Percentiles rank a stretch among this genome's conserved stretches.
Evolutionary conservation across 2,329 filamentous ascomycete genomes (phyloP).

Genomic region (Sarocladium brachiariae): DNA sequence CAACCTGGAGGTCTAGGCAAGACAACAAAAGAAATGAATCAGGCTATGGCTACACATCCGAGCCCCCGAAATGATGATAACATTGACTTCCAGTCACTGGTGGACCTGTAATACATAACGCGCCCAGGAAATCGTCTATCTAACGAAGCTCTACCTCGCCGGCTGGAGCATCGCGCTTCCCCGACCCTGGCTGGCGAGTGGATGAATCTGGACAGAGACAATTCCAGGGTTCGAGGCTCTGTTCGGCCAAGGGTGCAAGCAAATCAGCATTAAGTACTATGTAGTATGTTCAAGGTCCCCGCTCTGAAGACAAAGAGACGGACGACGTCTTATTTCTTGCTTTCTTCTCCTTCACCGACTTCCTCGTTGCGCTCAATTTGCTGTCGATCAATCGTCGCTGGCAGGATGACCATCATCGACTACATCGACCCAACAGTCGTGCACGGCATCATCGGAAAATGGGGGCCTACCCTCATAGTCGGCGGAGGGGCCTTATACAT

Average conservation of each 20-base stretch:
- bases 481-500: not conserved
- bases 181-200: constrained; percentile 1
- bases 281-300: not conserved
- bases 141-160: not conserved
- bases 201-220: not conserved
- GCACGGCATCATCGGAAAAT: constrained; percentile 2
- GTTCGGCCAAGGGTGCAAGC: not conserved
- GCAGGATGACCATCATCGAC: constrained; percentile 7
- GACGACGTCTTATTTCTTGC: not conserved
- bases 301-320: not conserved
- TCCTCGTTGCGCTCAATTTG: not conserved
- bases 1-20: too few relatives aligned
- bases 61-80: too few relatives aligned
- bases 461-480: not conserved
- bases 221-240: not conserved
- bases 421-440: not conserved
- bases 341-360: not conserved
- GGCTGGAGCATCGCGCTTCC: not conserved
- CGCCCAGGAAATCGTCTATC: too few relatives aligned
- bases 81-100: too few relatives aligned
- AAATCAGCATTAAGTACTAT: not conserved
- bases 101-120: too few relatives aligned
- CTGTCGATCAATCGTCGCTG: not conserved
- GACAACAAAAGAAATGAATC: too few relatives aligned
- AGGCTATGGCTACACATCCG: too few relatives aligned